Evolutionary conservation across 2,329 filamentous ascomycete species (phyloP), one percentile per base, ranked within the genome.

Genomic region (Talaromyces sp.): DNA sequence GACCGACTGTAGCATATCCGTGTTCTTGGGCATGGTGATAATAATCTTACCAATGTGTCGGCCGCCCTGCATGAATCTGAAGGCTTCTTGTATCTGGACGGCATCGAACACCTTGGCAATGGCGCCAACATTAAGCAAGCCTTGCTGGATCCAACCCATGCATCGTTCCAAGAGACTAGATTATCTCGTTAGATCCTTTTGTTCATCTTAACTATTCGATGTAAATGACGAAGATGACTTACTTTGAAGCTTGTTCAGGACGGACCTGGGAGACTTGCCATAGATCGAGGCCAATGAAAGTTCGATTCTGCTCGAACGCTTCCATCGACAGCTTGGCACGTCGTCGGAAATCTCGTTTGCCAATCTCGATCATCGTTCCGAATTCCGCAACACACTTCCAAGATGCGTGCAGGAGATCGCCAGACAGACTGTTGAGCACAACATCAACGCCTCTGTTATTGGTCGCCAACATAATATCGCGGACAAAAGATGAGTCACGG

Each of bases 381-480:
- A 70, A 71, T 4, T 61, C 17, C 2, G 73, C 72, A 52, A 74
- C 62, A 61, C 70, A 73, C 19, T 69, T 56, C 72, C 73, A 74
- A 2, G 71, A 70, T 17, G 63, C 67, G 6, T 66, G 67, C 6
- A 73, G 39, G 7, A 65, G 54, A 13, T 69, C 69, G 7, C 70
- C 70, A 1, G 67, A 56, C 0, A 72, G 66, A 1, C 67, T 70
- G 57, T 73, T 73, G 9, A 73, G 61, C 2, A 77, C 70, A 1
- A 77, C 41, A 66, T 79, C 77, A 19, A 78, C 74, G 3, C 77
- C 77, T 2, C 63, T 39, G 3, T 72, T 72, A 11, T 69, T 64
- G 0, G 76, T 78, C 1, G 57, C 63, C 1, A 47, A 8, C 62
- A 71, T 66, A 8, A 77, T 50, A 6, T 67, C 69, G 0, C 59